Evolutionary conservation across 23 red algal species (phyloP).

Genomic region (Pyropia haitanensis): DNA sequence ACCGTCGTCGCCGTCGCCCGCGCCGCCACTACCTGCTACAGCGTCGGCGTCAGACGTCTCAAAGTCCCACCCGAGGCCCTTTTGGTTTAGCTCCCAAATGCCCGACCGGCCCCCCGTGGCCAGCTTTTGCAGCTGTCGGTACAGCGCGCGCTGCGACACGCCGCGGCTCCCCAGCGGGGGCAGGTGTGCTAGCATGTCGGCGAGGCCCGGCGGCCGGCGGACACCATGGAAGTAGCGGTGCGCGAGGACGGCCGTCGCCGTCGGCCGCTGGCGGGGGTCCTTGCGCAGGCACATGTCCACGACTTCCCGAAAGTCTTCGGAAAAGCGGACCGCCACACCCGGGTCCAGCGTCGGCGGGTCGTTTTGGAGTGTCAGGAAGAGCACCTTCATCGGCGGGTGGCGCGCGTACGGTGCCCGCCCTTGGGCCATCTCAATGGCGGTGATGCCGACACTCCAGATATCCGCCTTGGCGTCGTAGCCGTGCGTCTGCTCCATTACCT

Average conservation of each 20-base stretch:
- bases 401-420: slow-evolving; percentile 67
- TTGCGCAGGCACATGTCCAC: slow-evolving; percentile 76
- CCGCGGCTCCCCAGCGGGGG: slow-evolving; percentile 56
- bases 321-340: slow-evolving; percentile 32
- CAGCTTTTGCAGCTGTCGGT: slow-evolving; percentile 53
- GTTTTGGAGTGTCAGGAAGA: slow-evolving; percentile 77
- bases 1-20: too few relatives aligned
- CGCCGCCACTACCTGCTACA: too few relatives aligned
- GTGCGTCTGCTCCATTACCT: slow-evolving; percentile 89
- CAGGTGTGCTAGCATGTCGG: slow-evolving; percentile 39
- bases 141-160: slow-evolving; percentile 35
- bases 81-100: slow-evolving; percentile 30
- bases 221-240: slow-evolving; percentile 62
- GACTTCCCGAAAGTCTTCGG: slow-evolving; percentile 65
- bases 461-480: slow-evolving; percentile 99
- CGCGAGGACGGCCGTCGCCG: slow-evolving; percentile 64
- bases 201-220: slow-evolving; percentile 33
- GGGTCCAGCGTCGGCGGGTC: slow-evolving; percentile 71
- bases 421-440: slow-evolving; percentile 82
- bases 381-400: slow-evolving; percentile 86
- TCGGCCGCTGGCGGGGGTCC: slow-evolving; percentile 65
- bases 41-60: neutral
- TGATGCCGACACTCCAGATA: slow-evolving; percentile 93
- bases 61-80: slow-evolving; percentile 67
- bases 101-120: slow-evolving; percentile 22